Conservation (phyloP, 1,139 yeast species). For the Candida anutae region DNA sequence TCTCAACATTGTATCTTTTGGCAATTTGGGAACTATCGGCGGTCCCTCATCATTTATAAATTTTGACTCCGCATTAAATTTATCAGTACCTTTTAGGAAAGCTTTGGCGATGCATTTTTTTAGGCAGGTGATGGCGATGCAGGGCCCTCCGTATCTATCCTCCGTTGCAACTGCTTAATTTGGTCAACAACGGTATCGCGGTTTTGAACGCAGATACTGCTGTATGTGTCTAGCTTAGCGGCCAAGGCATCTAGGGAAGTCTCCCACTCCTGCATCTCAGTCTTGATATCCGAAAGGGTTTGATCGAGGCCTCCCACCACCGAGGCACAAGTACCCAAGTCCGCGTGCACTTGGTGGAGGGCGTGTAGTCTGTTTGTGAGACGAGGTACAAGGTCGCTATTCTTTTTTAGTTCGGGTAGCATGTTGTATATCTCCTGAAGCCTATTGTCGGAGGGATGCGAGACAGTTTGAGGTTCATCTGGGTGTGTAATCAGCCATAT, state of each 20-base stretch:
- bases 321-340: conserved; percentile 20
- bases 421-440: conserved; percentile 30
- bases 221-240: conserved; percentile 20
- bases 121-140: no score
- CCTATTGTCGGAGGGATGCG: conserved; percentile 17
- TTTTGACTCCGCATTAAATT: no score
- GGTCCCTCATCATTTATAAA: no score
- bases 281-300: conserved; percentile 22
- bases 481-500: no score
- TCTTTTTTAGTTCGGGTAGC: conserved; percentile 28
- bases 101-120: no score
- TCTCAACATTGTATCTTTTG: conserved; percentile 17
- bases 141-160: no score
- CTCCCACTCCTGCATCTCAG: conserved; percentile 37
- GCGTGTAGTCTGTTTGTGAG: conserved; percentile 36
- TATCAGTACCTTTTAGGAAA: no score
- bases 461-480: no score
- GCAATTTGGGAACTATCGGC: no score
- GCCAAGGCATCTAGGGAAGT: conserved; percentile 28
- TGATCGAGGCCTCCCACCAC: conserved; percentile 27
- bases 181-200: conserved; percentile 5
- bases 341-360: conserved; percentile 38
- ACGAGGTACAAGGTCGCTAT: conserved; percentile 30
- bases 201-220: conserved; percentile 7
- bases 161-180: no score